Percentiles rank a stretch among this genome's conserved stretches.
Evolutionary conservation across 768 basidiomycete genomes (phyloP).

Genomic region (Pisolithus marmoratus): DNA sequence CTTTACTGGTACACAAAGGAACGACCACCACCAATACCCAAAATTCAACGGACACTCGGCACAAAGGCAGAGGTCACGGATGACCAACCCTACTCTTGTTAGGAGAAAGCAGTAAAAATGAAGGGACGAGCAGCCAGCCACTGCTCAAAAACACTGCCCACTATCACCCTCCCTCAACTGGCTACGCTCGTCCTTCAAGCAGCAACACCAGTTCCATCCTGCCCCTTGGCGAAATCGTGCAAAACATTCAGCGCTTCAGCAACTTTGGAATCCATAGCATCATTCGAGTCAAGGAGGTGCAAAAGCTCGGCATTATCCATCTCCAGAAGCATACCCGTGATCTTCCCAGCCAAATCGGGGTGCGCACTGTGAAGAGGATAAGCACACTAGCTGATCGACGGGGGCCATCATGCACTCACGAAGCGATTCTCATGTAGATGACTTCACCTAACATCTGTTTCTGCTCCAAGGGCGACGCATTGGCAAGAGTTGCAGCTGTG

Average conservation of each 20-base stretch:
- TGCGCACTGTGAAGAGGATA: conserved; percentile 48
- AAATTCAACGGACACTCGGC: conserved; percentile 29
- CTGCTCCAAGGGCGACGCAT: conserved; percentile 72
- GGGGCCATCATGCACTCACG: conserved; percentile 39
- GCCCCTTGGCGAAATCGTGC: conserved; percentile 68
- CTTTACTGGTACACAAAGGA: conserved; percentile 47
- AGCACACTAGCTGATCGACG: conserved; percentile 7
- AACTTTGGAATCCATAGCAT: conserved; percentile 86
- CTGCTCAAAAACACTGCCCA: conserved; percentile 28
- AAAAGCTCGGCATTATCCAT: conserved; percentile 96
- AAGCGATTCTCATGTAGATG: conserved; percentile 85
- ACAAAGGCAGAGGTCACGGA: conserved; percentile 34
- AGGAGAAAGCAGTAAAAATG: conserved; percentile 33
- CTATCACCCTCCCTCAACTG: neutral
- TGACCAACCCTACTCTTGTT: conserved; percentile 24
- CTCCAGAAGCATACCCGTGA: conserved; percentile 97
- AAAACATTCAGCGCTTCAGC: conserved; percentile 87
- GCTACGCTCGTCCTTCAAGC: neutral
- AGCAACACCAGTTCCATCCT: conserved; percentile 6
- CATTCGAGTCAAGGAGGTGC: conserved; percentile 76
- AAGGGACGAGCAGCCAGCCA: conserved; percentile 43
- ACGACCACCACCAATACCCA: conserved; percentile 49
- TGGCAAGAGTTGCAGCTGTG: conserved; percentile 56
- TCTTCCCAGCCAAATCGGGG: conserved; percentile 95
- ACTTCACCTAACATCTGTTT: conserved; percentile 99